These are phyloP conservation scores for Penicillium glabrum DNA, from an alignment of 2,329 filamentous ascomycete genomes.

Conservation along the genomic window DNA sequence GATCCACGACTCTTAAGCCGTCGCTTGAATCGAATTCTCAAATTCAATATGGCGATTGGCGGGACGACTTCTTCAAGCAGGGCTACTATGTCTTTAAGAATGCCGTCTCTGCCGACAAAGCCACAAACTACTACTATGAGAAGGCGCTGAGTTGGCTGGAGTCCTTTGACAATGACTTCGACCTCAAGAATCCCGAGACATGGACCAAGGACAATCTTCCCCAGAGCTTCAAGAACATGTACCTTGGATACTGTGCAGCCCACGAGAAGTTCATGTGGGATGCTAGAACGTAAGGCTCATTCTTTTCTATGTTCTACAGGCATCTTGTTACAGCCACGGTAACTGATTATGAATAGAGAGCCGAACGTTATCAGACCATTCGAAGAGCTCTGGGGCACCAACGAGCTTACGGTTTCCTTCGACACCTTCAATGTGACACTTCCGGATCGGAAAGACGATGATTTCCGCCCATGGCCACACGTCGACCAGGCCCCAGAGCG, in stretches of 20 bases:
- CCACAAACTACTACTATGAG: conserved; percentile 8
- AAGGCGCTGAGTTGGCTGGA: conserved; percentile 39
- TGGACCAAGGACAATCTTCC: neutral
- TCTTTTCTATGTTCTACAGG: neutral
- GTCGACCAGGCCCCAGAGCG: neutral
- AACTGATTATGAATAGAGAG: conserved; percentile 26
- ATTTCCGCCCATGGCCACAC: neutral
- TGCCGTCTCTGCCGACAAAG: neutral
- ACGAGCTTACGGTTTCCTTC: conserved; percentile 1
- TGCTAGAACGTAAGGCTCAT: conserved; percentile 16
- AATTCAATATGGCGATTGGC: neutral
- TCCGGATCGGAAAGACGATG: neutral
- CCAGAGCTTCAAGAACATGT: neutral
- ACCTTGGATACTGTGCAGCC: conserved; percentile 38
- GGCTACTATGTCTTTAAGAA: conserved; percentile 1
- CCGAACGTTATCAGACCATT: conserved; percentile 41
- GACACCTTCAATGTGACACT: conserved; percentile 4
- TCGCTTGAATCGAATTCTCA: neutral
- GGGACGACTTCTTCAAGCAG: conserved; percentile 1
- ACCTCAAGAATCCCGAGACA: neutral
- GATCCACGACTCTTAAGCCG: neutral
- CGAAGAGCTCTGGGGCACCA: conserved; percentile 1
- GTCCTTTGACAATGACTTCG: conserved; percentile 28
- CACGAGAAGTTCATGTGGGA: conserved; percentile 52
- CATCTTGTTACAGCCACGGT: neutral